Percentiles rank a stretch among this genome's conserved stretches.
phyloP scores from a whole-genome alignment of 495 filamentous ascomycete genomes.

The Penicillium lividum region DNA sequence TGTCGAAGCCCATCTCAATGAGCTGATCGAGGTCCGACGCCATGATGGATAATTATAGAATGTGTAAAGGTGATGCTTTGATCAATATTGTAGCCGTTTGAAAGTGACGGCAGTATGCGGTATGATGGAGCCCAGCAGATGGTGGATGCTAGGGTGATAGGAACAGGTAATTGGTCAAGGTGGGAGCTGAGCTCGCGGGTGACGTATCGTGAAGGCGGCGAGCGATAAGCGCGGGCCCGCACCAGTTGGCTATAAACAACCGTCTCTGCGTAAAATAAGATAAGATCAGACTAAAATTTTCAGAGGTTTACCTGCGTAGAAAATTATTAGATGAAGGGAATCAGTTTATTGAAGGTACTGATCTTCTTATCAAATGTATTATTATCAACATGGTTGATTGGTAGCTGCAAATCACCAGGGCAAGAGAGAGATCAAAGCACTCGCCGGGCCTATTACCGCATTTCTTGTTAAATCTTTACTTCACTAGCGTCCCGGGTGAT shows the following conservation, averaged over 20 bases:
- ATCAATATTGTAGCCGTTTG: neutral
- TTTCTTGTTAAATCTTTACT: too few relatives aligned
- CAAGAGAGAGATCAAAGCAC: neutral
- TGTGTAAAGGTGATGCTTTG: neutral
- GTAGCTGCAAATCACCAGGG: neutral
- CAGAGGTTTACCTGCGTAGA: too few relatives aligned
- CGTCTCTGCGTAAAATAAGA: neutral
- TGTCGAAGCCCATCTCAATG: constrained; percentile 93
- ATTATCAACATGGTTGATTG: neutral
- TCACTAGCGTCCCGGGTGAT: too few relatives aligned
- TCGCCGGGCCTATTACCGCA: too few relatives aligned
- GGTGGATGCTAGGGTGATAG: neutral
- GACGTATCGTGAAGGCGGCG: constrained; percentile 39
- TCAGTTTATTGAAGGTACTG: neutral
- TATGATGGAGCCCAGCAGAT: neutral
- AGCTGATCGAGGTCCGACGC: constrained; percentile 76
- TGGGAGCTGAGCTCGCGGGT: constrained; percentile 21
- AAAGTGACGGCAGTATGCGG: neutral
- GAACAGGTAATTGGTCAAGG: constrained; percentile 7
- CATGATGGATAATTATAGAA: constrained; percentile 46
- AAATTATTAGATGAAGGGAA: too few relatives aligned
- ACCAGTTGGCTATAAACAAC: neutral
- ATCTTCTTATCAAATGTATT: neutral
- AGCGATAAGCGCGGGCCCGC: constrained; percentile 16
- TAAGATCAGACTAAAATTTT: too few relatives aligned